These are phyloP conservation scores for Aspergillus funiculosus DNA, from an alignment of 495 filamentous ascomycete species.

Conservation along the genomic window DNA sequence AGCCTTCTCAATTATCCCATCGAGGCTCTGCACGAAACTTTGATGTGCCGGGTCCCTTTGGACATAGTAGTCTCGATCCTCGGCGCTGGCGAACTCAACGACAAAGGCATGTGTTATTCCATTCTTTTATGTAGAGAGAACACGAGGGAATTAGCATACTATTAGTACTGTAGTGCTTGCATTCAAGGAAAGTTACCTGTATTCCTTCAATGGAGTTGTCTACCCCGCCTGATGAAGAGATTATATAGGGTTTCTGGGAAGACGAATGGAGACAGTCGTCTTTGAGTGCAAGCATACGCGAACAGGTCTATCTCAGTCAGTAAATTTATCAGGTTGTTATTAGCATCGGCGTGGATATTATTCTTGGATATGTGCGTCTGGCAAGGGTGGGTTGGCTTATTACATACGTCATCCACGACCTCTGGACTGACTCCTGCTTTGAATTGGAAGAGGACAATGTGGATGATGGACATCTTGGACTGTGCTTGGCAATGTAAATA, in stretches of 20 bases:
- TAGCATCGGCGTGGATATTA: too few species aligned
- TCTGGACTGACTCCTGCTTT: slow-evolving; percentile 39
- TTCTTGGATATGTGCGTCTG: neutral
- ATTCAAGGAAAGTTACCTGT: slow-evolving; percentile 42
- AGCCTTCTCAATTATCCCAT: slow-evolving; percentile 32
- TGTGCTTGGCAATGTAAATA: too few species aligned
- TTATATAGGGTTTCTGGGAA: slow-evolving; percentile 46
- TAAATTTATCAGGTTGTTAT: neutral
- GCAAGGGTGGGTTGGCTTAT: neutral
- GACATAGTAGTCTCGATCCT: slow-evolving; percentile 43
- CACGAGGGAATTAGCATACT: too few species aligned
- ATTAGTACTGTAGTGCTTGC: neutral
- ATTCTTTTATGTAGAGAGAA: too few species aligned
- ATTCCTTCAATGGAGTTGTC: slow-evolving; percentile 61
- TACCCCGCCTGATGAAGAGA: slow-evolving; percentile 50
- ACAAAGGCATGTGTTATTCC: slow-evolving; percentile 45
- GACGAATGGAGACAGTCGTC: slow-evolving; percentile 40
- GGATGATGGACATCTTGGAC: slow-evolving; percentile 39
- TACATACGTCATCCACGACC: slow-evolving; percentile 48
- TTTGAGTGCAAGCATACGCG: slow-evolving; percentile 34
- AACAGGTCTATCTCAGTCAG: slow-evolving; percentile 23
- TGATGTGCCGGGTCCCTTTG: slow-evolving; percentile 35
- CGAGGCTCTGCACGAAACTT: slow-evolving; percentile 29
- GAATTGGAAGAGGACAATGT: slow-evolving; percentile 59
- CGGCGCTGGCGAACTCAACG: slow-evolving; percentile 32